Percentiles rank a stretch among this genome's conserved stretches.
These are phyloP conservation scores for Cymbopogon citratus DNA, from an alignment of 176 grass and related monocot genomes.

Conservation along the genomic window DNA sequence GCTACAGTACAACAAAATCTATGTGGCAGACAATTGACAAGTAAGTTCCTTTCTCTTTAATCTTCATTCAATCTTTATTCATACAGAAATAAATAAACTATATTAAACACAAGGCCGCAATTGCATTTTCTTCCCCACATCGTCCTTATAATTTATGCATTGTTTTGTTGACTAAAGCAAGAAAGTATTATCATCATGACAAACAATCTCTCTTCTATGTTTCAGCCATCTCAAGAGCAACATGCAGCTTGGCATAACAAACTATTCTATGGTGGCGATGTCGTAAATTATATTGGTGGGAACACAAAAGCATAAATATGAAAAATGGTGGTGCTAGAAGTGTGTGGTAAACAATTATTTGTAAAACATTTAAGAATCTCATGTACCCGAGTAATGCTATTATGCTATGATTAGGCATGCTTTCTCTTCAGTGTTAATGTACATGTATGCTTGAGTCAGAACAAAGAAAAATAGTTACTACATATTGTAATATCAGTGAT, in stretches of 20 bases:
- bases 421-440: background rate
- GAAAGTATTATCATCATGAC: background rate
- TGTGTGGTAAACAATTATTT: background rate
- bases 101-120: no score
- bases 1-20: background rate
- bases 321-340: background rate
- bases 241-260: background rate
- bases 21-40: constrained; percentile 14
- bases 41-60: background rate
- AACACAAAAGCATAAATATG: background rate
- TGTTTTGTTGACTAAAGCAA: background rate
- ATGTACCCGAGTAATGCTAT: background rate
- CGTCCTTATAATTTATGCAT: background rate
- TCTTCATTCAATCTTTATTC: background rate
- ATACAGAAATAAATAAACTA: background rate
- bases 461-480: background rate
- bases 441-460: background rate
- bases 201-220: background rate
- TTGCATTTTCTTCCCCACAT: background rate
- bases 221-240: constrained; percentile 5
- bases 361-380: background rate
- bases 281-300: background rate
- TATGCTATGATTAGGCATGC: background rate
- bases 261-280: background rate
- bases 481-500: no score